Evolutionary conservation across 805 yeast species (phyloP).

Genomic region (Wickerhamomyces queroliae): DNA sequence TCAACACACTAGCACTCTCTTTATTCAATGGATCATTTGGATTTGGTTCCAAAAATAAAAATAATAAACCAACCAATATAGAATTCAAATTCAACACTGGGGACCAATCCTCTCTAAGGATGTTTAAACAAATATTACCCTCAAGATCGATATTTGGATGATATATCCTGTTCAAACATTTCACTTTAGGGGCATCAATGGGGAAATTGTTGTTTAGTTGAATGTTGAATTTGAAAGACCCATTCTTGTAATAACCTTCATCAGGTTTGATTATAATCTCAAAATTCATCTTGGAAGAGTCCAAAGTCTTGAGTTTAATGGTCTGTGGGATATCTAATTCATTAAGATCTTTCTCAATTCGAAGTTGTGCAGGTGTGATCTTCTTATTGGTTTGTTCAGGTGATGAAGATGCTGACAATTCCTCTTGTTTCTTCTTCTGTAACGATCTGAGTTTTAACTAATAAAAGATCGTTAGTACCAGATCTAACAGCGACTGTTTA

Average conservation of each 20-base stretch:
- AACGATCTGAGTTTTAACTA: constrained; percentile 55
- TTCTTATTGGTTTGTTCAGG: constrained; percentile 8
- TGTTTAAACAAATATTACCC: constrained; percentile 90
- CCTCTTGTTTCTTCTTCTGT: constrained; percentile 51
- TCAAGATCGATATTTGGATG: constrained; percentile 92
- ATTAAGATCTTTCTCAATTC: constrained; percentile 71
- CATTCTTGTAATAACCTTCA: constrained; percentile 68
- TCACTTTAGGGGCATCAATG: constrained; percentile 86
- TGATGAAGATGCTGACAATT: constrained; percentile 19
- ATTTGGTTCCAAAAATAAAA: constrained; percentile 84
- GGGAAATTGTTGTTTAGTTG: constrained; percentile 72
- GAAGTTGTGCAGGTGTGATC: constrained; percentile 59
- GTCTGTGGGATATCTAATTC: constrained; percentile 61
- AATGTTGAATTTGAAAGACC: constrained; percentile 65
- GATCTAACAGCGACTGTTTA: not conserved
- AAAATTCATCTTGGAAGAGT: constrained; percentile 53
- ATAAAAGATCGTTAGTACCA: not conserved
- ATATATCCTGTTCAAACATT: constrained; percentile 65
- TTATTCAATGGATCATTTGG: constrained; percentile 90
- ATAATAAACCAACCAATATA: constrained; percentile 78
- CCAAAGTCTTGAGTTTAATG: constrained; percentile 44
- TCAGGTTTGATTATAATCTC: constrained; percentile 53
- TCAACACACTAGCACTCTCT: constrained; percentile 67
- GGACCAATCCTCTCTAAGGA: constrained; percentile 92
- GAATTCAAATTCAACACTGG: constrained; percentile 83